These are phyloP conservation scores for Rhizophora apiculata DNA, from an alignment of 345 rosid species.

Conservation along the genomic window DNA sequence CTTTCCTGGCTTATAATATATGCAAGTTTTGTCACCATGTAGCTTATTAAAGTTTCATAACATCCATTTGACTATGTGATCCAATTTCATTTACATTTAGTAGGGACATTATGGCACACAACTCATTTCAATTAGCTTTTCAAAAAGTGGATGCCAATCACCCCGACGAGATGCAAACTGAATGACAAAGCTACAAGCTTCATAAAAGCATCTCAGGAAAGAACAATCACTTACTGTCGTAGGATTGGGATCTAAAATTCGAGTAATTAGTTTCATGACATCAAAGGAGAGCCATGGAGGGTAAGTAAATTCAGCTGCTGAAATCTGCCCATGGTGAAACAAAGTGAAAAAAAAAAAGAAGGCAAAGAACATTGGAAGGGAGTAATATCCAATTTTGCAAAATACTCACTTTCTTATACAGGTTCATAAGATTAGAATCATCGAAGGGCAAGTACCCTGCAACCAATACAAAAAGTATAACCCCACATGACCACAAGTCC, in stretches of 20 bases:
- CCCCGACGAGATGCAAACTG: not conserved
- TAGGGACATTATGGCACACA: too few relatives aligned
- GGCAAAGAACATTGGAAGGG: conserved; percentile 14
- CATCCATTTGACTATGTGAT: too few relatives aligned
- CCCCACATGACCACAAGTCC: conserved; percentile 98
- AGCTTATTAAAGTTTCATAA: too few relatives aligned
- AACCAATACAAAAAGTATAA: conserved; percentile 89
- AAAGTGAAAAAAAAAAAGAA: conserved; percentile 20
- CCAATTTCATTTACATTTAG: too few relatives aligned
- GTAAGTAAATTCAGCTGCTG: conserved; percentile 87
- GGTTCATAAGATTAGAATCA: conserved; percentile 92
- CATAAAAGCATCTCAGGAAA: not conserved
- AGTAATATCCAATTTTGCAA: conserved; percentile 11
- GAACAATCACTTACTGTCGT: conserved; percentile 65
- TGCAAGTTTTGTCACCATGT: too few relatives aligned
- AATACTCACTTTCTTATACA: conserved; percentile 89
- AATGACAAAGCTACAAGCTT: conserved; percentile 6
- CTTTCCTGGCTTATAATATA: too few relatives aligned
- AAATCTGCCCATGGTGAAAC: conserved; percentile 47
- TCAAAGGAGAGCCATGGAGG: conserved; percentile 92
- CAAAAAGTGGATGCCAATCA: too few relatives aligned
- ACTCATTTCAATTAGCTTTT: too few relatives aligned
- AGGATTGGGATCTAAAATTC: conserved; percentile 87
- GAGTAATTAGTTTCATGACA: conserved; percentile 82
- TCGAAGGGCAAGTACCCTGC: conserved; percentile 99